phyloP scores from a whole-genome alignment of 2,329 filamentous ascomycete species.

The Daldinia sp. region DNA sequence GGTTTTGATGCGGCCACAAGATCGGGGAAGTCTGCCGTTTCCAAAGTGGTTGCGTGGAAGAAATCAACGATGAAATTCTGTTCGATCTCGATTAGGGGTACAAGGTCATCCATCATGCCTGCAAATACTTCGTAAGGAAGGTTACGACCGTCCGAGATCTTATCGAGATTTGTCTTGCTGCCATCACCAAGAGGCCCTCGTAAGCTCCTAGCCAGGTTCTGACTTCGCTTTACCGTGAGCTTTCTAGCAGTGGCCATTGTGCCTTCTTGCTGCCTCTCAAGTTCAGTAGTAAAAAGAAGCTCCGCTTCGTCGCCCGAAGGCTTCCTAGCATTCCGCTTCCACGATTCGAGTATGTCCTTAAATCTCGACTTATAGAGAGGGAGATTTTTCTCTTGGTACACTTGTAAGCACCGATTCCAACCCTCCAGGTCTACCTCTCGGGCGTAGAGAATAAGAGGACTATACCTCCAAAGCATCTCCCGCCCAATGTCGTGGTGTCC shows the following conservation, averaged over 20 bases:
- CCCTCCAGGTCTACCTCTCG: slow-evolving; percentile 84
- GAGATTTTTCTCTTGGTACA: slow-evolving; percentile 82
- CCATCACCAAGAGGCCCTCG: slow-evolving; percentile 76
- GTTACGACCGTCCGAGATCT: slow-evolving; percentile 72
- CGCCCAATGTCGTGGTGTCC: slow-evolving; percentile 78
- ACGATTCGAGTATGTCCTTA: slow-evolving; percentile 78
- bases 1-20: slow-evolving; percentile 75
- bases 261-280: slow-evolving; percentile 86
- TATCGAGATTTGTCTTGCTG: slow-evolving; percentile 64
- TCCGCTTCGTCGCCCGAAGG: slow-evolving; percentile 81
- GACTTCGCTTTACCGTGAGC: slow-evolving; percentile 92
- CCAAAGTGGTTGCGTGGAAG: slow-evolving; percentile 91
- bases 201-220: slow-evolving; percentile 82
- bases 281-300: slow-evolving; percentile 85
- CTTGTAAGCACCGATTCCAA: slow-evolving; percentile 83
- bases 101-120: slow-evolving; percentile 81
- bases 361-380: slow-evolving; percentile 87
- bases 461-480: slow-evolving; percentile 86
- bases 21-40: slow-evolving; percentile 85
- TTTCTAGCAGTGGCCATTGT: slow-evolving; percentile 83
- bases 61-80: slow-evolving; percentile 98
- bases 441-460: slow-evolving; percentile 87
- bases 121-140: slow-evolving; percentile 85
- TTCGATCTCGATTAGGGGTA: slow-evolving; percentile 88
- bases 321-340: slow-evolving; percentile 84